Evolutionary conservation across 768 basidiomycete genomes (phyloP), one percentile per base, ranked within the genome.

Genomic region (Trametes cubensis): DNA sequence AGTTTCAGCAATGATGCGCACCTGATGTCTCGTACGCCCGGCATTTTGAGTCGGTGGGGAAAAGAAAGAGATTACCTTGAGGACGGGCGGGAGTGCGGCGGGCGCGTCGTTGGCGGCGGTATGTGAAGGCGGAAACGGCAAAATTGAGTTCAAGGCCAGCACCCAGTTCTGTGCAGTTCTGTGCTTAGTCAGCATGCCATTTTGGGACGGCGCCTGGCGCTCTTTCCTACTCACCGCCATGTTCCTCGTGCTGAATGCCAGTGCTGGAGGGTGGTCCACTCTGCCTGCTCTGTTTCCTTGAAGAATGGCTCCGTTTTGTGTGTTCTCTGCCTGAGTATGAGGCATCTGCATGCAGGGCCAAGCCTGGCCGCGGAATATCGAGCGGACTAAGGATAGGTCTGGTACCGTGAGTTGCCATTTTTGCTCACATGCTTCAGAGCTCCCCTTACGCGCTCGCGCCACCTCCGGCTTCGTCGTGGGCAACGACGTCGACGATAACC

Each of bases 11-110:
- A 40, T 14, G 51, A 6, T 7, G 75, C 77, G 68, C 67, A 89
- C 89, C 88, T 87, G 72, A 90, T 85, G 76, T 90, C 89, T 82
- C 88, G 80, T 81, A 90, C 89, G 79, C 88, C 88, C 73, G 89
- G 89, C 89, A 90, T 90, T 75, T 75, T 86, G 79, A 44, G 49
- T 57, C 41, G 51, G 40, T 51, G 63, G 34, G 45, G 48, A 52
- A 64, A 54, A 55, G 60, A 55, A 65, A 66, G 66, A 48, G 58
- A 65, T 69, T 72, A 71, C 80, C 77, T 84, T 82, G 80, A 79
- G 76, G 78, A 75, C 71, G 71, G 70, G 69, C 77, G 70, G 78
- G 75, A 75, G 75, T 71, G 68, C 69, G 74, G 77, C 77, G 77
- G 77, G 76, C 76, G 78, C 80, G 79, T 78, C 78, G 78, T 77